phyloP scores from a whole-genome alignment of 331 rosid species.

The Malus hybrid region DNA sequence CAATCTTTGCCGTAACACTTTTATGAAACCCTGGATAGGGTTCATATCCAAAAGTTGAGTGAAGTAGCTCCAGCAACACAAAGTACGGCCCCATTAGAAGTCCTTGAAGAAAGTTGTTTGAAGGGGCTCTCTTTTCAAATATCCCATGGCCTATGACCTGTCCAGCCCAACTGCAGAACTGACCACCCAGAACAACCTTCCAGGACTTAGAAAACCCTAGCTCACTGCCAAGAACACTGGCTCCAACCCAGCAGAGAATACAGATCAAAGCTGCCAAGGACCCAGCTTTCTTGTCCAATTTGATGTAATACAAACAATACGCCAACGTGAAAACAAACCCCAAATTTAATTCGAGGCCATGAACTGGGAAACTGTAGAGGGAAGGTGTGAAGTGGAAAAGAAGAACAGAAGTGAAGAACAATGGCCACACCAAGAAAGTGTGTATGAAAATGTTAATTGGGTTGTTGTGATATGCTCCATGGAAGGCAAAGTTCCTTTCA shows the following conservation, averaged over 20 bases:
- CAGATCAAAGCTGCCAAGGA: constrained; percentile 57
- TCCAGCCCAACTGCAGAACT: constrained; percentile 58
- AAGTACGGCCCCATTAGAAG: constrained; percentile 76
- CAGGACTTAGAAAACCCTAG: constrained; percentile 52
- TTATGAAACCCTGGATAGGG: constrained; percentile 58
- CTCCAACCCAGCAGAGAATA: constrained; percentile 47
- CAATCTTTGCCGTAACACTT: constrained; percentile 40
- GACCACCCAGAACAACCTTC: constrained; percentile 66
- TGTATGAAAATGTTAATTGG: constrained; percentile 52
- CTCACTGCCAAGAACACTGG: constrained; percentile 39
- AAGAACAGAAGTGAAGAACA: constrained; percentile 41
- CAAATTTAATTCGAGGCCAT: constrained; percentile 32
- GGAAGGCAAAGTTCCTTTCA: constrained; percentile 69
- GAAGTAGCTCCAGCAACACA: constrained; percentile 78
- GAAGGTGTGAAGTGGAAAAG: constrained; percentile 55
- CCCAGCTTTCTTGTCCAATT: constrained; percentile 59
- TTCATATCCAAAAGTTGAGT: constrained; percentile 44
- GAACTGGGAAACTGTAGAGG: constrained; percentile 27
- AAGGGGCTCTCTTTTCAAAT: constrained; percentile 75
- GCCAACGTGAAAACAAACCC: constrained; percentile 50
- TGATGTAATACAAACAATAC: constrained; percentile 43
- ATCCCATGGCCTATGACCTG: constrained; percentile 74
- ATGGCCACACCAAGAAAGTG: constrained; percentile 70
- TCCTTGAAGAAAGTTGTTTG: constrained; percentile 68
- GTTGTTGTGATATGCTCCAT: constrained; percentile 80